A percentile compares a stretch with the other conserved stretches of the same genome.
Evolutionary conservation across 139 green algal genomes (phyloP).

Genomic region (Chlamydomonas asymmetrica): DNA sequence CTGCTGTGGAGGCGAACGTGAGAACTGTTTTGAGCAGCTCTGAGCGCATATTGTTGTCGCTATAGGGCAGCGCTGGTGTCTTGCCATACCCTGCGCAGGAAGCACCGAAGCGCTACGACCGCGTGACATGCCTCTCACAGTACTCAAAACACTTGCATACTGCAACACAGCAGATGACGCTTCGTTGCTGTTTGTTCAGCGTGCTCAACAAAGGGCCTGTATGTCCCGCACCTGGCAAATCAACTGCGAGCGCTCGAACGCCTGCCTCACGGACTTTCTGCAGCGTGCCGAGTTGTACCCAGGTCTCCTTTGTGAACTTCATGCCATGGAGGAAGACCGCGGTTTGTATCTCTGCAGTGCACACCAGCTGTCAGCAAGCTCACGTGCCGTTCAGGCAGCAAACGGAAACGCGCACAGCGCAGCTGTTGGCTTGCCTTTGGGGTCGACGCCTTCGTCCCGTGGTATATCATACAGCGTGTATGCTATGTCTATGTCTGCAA

Average conservation of each 20-base stretch:
- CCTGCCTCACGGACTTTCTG: conserved; percentile 22
- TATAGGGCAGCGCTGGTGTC: conserved; percentile 30
- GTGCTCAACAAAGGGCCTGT: not conserved
- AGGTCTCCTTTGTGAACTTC: conserved; percentile 28
- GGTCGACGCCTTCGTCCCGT: not conserved
- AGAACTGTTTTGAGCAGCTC: conserved; percentile 39
- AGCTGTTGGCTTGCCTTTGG: not conserved
- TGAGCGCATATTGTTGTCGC: conserved; percentile 46
- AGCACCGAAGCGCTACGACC: not conserved
- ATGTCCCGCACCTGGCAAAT: conserved; percentile 34
- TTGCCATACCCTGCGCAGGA: conserved; percentile 19
- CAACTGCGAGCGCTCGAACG: conserved; percentile 31
- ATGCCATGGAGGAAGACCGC: conserved; percentile 42
- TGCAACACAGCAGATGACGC: not conserved
- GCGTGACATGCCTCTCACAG: not conserved
- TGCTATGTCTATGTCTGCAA: conserved; percentile 19
- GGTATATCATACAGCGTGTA: conserved; percentile 20
- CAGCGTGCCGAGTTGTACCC: conserved; percentile 36
- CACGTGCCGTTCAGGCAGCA: too few species aligned
- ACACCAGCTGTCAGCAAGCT: not conserved
- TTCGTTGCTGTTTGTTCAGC: not conserved
- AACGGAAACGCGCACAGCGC: too few species aligned
- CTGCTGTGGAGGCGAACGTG: conserved; percentile 3
- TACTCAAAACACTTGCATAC: not conserved
- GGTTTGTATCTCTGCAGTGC: conserved; percentile 6